phyloP scores from a whole-genome alignment of 2,329 filamentous ascomycete genomes.

The Rhynchosporium secalis region DNA sequence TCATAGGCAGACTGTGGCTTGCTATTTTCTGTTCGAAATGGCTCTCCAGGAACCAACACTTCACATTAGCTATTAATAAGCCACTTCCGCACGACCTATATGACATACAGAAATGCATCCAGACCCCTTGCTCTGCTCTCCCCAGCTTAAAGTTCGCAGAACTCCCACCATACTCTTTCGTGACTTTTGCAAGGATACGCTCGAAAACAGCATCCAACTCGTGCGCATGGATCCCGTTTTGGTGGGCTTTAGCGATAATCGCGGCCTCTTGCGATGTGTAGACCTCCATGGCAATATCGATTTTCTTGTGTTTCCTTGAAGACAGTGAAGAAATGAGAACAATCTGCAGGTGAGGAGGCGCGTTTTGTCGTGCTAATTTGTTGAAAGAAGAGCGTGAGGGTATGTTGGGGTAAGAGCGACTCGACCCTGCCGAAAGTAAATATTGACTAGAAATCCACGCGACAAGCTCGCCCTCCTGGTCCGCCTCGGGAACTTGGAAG shows the following conservation, averaged over 20 bases:
- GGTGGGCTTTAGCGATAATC: background rate
- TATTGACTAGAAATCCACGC: background rate
- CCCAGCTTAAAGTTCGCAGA: slow-evolving; percentile 11
- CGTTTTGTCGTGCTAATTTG: background rate
- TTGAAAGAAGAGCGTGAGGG: background rate
- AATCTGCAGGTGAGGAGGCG: background rate
- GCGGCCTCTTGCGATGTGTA: slow-evolving; percentile 9
- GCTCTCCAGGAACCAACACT: slow-evolving; percentile 9
- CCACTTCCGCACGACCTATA: too few species aligned
- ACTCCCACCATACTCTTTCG: background rate
- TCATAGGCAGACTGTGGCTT: background rate
- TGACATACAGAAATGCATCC: slow-evolving; percentile 21
- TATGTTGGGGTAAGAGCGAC: background rate
- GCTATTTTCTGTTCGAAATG: background rate
- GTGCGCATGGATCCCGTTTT: background rate
- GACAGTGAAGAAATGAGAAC: background rate
- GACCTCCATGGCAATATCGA: background rate
- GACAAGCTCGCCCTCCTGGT: background rate
- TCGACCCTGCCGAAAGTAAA: background rate
- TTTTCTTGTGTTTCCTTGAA: background rate
- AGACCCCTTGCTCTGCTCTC: slow-evolving; percentile 19
- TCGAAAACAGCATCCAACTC: slow-evolving; percentile 2
- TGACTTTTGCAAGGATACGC: background rate
- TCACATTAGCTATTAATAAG: background rate
- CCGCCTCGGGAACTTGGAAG: too few species aligned